These are phyloP conservation scores for Lobulomyces angularis DNA, from an alignment of 192 early-diverging fungal genomes.

Conservation along the genomic window DNA sequence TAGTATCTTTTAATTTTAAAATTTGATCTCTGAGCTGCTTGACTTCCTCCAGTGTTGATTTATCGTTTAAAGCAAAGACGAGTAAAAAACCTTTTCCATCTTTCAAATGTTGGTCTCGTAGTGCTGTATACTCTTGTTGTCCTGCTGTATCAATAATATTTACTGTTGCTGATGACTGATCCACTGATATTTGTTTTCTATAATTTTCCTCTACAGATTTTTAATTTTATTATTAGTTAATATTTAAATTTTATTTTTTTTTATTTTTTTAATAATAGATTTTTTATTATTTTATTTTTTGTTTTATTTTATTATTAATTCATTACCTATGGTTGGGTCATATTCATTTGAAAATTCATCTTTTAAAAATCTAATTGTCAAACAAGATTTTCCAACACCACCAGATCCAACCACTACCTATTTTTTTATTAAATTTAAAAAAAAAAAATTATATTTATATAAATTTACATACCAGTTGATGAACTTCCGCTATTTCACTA, in stretches of 20 bases:
- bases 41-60: slow-evolving; percentile 37
- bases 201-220: slow-evolving; percentile 39
- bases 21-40: slow-evolving; percentile 46
- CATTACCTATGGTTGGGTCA: slow-evolving; percentile 41
- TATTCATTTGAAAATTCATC: slow-evolving; percentile 48
- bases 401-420: slow-evolving; percentile 49
- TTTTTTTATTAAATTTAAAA: too few species aligned
- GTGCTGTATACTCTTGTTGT: slow-evolving; percentile 43
- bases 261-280: too few species aligned
- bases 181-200: slow-evolving; percentile 37
- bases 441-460: too few species aligned
- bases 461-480: too few species aligned
- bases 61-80: slow-evolving; percentile 41
- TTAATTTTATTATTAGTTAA: too few species aligned
- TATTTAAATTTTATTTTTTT: too few species aligned
- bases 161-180: slow-evolving; percentile 21
- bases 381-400: slow-evolving; percentile 48
- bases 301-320: too few species aligned
- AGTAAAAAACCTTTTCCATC: slow-evolving; percentile 45
- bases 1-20: slow-evolving; percentile 40
- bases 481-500: too few species aligned
- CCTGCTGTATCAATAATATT: slow-evolving; percentile 50
- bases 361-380: slow-evolving; percentile 45
- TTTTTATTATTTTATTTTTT: too few species aligned
- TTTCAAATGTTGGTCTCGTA: slow-evolving; percentile 43